Evolutionary conservation across 176 grass and related monocot species (phyloP).

Genomic region (Phyllostachys edulis): DNA sequence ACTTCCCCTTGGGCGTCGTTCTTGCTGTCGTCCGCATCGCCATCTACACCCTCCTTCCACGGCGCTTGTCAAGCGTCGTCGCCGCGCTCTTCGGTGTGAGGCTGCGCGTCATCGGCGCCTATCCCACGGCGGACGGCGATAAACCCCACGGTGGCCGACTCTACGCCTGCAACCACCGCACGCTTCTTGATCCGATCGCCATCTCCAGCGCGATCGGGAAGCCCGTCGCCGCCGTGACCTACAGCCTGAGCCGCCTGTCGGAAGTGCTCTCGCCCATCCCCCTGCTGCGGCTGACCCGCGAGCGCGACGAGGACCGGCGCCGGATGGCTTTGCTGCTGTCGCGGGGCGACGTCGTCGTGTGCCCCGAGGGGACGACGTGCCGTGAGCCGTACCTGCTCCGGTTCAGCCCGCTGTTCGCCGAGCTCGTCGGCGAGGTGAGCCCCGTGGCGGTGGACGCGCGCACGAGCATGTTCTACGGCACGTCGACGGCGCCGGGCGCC

Average conservation of each 20-base stretch:
- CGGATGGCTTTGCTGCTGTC: slow-evolving; percentile 42
- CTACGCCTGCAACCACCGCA: slow-evolving; percentile 77
- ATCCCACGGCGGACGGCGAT: neutral
- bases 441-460: slow-evolving; percentile 48
- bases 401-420: slow-evolving; percentile 66
- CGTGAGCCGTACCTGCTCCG: slow-evolving; percentile 35
- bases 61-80: slow-evolving; percentile 26
- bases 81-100: slow-evolving; percentile 38
- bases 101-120: slow-evolving; percentile 23
- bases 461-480: slow-evolving; percentile 61
- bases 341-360: slow-evolving; percentile 46
- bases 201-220: slow-evolving; percentile 44
- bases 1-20: slow-evolving; percentile 49
- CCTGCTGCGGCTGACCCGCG: slow-evolving; percentile 47
- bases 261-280: slow-evolving; percentile 62
- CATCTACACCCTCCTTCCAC: slow-evolving; percentile 56
- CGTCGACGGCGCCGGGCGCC: slow-evolving; percentile 40
- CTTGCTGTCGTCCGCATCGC: slow-evolving; percentile 38
- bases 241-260: slow-evolving; percentile 55
- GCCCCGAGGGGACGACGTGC: slow-evolving; percentile 74
- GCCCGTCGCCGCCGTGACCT: slow-evolving; percentile 40
- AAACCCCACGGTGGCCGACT: slow-evolving; percentile 9
- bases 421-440: slow-evolving; percentile 47
- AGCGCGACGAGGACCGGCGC: slow-evolving; percentile 44
- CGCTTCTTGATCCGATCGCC: slow-evolving; percentile 65